phyloP scores from a whole-genome alignment of 306 rosid genomes.

The Cucurbita moschata region DNA sequence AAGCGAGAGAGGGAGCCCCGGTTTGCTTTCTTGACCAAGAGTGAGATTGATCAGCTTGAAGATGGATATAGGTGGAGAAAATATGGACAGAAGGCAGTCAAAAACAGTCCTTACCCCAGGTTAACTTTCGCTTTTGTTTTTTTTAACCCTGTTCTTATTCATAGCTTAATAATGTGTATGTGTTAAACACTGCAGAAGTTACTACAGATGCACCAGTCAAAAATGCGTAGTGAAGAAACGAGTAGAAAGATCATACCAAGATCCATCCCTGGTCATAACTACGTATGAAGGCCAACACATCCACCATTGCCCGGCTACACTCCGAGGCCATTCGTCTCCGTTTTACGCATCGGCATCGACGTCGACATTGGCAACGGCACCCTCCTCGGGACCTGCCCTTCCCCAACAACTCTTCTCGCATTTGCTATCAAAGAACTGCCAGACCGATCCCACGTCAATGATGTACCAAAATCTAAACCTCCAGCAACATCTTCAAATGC shows the following conservation, averaged over 20 bases:
- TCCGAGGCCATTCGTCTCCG: constrained; percentile 42
- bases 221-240: constrained; percentile 71
- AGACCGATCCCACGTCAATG: constrained; percentile 18
- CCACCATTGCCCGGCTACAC: constrained; percentile 76
- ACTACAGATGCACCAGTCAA: constrained; percentile 78
- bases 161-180: background rate
- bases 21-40: constrained; percentile 76
- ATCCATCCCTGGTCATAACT: constrained; percentile 61
- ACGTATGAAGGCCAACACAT: constrained; percentile 87
- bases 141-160: background rate
- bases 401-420: constrained; percentile 55
- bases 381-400: constrained; percentile 13
- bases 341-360: constrained; percentile 24
- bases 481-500: constrained; percentile 23
- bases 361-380: background rate
- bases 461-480: constrained; percentile 27
- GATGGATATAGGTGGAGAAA: constrained; percentile 97
- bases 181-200: constrained; percentile 35
- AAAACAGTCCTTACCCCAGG: constrained; percentile 93
- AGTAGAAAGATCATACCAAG: constrained; percentile 72
- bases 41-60: constrained; percentile 84
- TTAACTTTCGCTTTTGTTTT: background rate
- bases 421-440: constrained; percentile 35
- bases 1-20: constrained; percentile 61
- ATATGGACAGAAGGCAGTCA: constrained; percentile 92